Evolutionary conservation across 1,139 yeast genomes (phyloP).

Genomic region (Pichia cactophila): DNA sequence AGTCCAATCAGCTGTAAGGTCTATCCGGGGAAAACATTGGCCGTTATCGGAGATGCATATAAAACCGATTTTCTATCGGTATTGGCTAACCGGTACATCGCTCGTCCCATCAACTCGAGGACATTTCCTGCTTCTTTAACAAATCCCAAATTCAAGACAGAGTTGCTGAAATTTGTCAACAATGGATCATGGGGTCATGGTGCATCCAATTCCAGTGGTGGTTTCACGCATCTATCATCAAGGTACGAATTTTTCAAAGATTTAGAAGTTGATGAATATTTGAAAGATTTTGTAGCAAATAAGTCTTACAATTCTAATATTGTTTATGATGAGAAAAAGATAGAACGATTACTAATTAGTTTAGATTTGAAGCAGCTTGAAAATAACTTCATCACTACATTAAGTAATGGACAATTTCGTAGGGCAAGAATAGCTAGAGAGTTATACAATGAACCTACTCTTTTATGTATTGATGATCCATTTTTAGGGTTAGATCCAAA

Average conservation of each 20-base stretch:
- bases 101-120: slow-evolving; percentile 48
- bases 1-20: slow-evolving; percentile 28
- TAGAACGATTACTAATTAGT: slow-evolving; percentile 25
- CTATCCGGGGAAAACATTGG: slow-evolving; percentile 37
- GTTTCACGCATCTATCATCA: slow-evolving; percentile 67
- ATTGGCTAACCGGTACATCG: slow-evolving; percentile 39
- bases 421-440: slow-evolving; percentile 81
- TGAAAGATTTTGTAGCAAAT: slow-evolving; percentile 53
- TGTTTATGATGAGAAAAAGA: slow-evolving; percentile 11
- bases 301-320: slow-evolving; percentile 44
- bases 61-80: slow-evolving; percentile 38
- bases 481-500: slow-evolving; percentile 82
- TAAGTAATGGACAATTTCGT: slow-evolving; percentile 90
- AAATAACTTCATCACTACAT: slow-evolving; percentile 73
- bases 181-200: slow-evolving; percentile 32
- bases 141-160: slow-evolving; percentile 35
- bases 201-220: slow-evolving; percentile 28
- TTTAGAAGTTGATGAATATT: slow-evolving; percentile 63
- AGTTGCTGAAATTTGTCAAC: slow-evolving; percentile 62
- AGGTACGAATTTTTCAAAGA: slow-evolving; percentile 83
- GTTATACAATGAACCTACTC: slow-evolving; percentile 53
- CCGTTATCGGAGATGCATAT: slow-evolving; percentile 39
- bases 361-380: slow-evolving; percentile 52
- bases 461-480: slow-evolving; percentile 81
- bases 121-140: slow-evolving; percentile 41